Evolutionary conservation across 768 basidiomycete genomes (phyloP), one percentile per base, ranked within the genome.

Genomic region (Lentinula sp.): DNA sequence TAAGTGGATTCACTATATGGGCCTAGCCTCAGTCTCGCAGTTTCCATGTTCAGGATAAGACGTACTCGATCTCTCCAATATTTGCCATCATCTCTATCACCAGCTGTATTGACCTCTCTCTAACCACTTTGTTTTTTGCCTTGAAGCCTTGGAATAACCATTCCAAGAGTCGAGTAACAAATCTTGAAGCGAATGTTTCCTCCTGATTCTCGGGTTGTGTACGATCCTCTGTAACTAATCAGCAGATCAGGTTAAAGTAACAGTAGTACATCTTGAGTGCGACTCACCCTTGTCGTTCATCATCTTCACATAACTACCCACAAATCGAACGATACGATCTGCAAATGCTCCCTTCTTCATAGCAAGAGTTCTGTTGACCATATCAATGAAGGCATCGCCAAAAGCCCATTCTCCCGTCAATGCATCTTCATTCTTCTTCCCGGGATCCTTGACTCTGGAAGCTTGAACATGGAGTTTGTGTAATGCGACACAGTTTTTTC

Each of bases 121-220:
- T 83, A 23, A 91, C 87, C 50, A 81, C 80, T 77, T 97, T 98
- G 77, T 96, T 93, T 73, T 97, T 98, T 1, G 95, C 93, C 4
- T 79, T 67, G 72, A 95, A 95, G 2, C 95, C 95, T 64, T 85
- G 82, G 60, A 94, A 74, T 23, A 98, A 73, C 77, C 86, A 92
- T 52, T 81, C 81, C 46, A 95, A 75, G 7, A 94, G 74, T 43
- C 83, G 79, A 3, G 82, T 73, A 1, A 88, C 76, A 67, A 95
- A 91, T 63, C 92, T 79, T 0, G 91, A 80, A 0, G 85, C 80
- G 0, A 86, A 72, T 0, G 87, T 89, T 4, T 91, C 88, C 23
- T 90, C 87, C 16, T 86, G 83, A 10, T 82, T 77, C 13, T 80
- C 78, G 55, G 63, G 70, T 61, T 39, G 65, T 64, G 43, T 65